Evolutionary conservation across 345 rosid species (phyloP), one percentile per base, ranked within the genome.

Genomic region (Eucalyptus virginea): DNA sequence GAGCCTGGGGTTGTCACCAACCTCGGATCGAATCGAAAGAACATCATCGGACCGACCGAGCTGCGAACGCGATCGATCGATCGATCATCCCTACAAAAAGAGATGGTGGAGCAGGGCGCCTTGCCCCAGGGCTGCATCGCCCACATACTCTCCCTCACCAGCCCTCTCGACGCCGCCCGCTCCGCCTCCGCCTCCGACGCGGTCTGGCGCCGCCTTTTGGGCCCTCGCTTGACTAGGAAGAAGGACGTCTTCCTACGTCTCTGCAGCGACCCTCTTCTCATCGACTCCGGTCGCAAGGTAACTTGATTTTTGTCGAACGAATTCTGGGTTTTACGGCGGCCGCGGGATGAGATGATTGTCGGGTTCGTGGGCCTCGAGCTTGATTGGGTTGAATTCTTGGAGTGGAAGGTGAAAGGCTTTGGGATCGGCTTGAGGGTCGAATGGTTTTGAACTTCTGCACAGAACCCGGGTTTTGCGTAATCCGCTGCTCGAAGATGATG

Each of bases 221-320:
- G 37, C 80, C 12, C 28, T 87, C 87, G 58, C 54, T 91, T 90
- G 49, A 90, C 94, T 40, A 93, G 85, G 83, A 87, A 92, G 92
- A 94, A 92, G 89, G 91, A 93, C 6, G 91, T 92, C 67, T 95
- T 91, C 91, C 58, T 93, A 72, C 40, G 88, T 81, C 92, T 95
- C 18, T 95, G 96, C 88, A 30, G 87, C 16, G 37, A 54, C 62
- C 92, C 93, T 49, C 7, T 94, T 62, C 89, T 95, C 58, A 83
- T 92, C 90, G 91, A 93, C 48, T 72, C 91, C 87, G 95, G 93
- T 67, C 87, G 37, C 88, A 93, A 62, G 96, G 97, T 96, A 90
- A 56, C 14, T 56, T 2, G 91, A 30, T 18, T 72, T 48, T 3
- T 16, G 11, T 69, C 42, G 6, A 2, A 17, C 42, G 45, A 9